A percentile compares a stretch with the other conserved stretches of the same genome.
phyloP scores from a whole-genome alignment of 2,329 filamentous ascomycete genomes.

The Cordyceps militaris region DNA sequence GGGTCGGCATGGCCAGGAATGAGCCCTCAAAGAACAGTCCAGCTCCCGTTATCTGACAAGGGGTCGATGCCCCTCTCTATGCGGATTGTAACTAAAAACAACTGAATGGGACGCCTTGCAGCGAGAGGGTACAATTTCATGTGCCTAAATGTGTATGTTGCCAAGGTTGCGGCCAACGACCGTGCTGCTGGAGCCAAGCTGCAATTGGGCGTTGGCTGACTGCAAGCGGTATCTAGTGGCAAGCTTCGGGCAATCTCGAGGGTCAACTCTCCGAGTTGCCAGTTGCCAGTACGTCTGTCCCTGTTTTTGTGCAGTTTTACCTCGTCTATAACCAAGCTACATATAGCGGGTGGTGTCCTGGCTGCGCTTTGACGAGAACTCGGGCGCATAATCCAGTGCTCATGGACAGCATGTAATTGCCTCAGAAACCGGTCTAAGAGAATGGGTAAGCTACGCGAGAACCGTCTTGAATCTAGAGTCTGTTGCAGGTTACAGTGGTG shows the following conservation, averaged over 20 bases:
- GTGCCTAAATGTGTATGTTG: not conserved
- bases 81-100: not conserved
- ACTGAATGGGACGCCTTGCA: not conserved
- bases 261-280: too few species aligned
- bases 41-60: constrained; percentile 4
- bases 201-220: not conserved
- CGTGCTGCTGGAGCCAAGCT: not conserved
- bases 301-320: not conserved
- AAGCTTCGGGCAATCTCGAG: not conserved
- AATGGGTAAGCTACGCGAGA: not conserved
- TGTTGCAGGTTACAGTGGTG: not conserved
- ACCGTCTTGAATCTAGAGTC: not conserved
- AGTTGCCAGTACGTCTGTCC: not conserved
- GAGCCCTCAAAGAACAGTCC: constrained; percentile 5
- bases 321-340: not conserved
- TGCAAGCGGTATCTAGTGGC: not conserved
- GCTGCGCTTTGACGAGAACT: not conserved
- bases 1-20: constrained; percentile 2
- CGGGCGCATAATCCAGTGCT: not conserved
- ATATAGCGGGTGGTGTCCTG: not conserved
- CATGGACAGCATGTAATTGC: not conserved
- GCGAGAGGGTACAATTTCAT: not conserved
- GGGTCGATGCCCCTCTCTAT: not conserved
- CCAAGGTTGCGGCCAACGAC: not conserved
- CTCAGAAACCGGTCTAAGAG: not conserved